Evolutionary conservation across 2,329 filamentous ascomycete genomes (phyloP), one percentile per base, ranked within the genome.

Genomic region (Cryoendolithus antarcticus): DNA sequence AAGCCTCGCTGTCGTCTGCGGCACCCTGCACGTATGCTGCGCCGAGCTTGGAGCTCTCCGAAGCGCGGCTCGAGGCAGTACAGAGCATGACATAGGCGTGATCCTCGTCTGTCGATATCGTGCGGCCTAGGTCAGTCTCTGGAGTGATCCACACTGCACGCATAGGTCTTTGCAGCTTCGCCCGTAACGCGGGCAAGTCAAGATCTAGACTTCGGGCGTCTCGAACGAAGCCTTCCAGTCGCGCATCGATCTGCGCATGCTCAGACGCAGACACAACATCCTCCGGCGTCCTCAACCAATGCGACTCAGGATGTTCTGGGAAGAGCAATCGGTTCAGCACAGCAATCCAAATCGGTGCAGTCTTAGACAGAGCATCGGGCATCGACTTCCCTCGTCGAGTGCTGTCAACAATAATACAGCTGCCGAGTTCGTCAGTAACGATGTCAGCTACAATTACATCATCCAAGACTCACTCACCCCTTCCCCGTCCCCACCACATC

Each of bases 321-420:
- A 94, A 93, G 4, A 96, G 65, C 3, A 77, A 67, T 35, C 73
- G 70, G 61, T 96, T 96, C 51, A 95, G 63, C 11, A 95, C 84
- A 45, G 80, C 76, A 60, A 83, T 88, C 91, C 91, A 98, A 45
- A 94, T 83, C 2, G 91, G 89, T 19, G 96, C 70, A 0, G 91
- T 96, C 61, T 94, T 95, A 51, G 82, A 86, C 11, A 98, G 71
- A 10, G 91, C 88, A 63, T 98, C 91, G 1, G 91, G 89, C 78
- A 96, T 93, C 75, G 82, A 74, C 65, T 96, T 96, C 7, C 91
- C 91, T 38, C 88, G 72, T 40, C 91, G 71, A 1, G 91, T 98
- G 19, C 86, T 95, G 62, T 98, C 91, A 32, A 96, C 82, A 41
- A 98, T 77, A 43, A 96, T 80, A 58, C 79, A 77, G 28, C 77